Evolutionary conservation across 768 basidiomycete genomes (phyloP), one percentile per base, ranked within the genome.

Genomic region (Tylopilus balloui): DNA sequence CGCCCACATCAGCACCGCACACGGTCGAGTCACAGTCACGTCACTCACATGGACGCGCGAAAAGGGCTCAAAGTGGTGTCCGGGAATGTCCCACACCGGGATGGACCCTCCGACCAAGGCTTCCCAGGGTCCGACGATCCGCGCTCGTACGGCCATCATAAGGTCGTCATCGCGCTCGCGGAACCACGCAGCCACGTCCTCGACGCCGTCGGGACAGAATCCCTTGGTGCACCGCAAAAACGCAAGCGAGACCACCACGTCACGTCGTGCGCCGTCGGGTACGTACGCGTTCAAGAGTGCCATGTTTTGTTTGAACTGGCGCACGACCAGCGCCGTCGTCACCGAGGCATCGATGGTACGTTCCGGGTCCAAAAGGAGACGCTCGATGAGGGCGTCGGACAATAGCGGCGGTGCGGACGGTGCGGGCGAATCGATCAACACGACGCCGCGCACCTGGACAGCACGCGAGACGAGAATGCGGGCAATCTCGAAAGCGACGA

Each of bases 371-470:
- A 66, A 61, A n/a, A 77, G 55, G 21, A 76, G 62, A 43, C 68
- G 62, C n/a, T 78, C 68, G 48, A 89, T 73, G 27, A 86, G 54
- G 0, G 70, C 34, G 31, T 75, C 71, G 7, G 84, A 73, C 28
- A 88, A 71, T 7, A 78, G 72, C 3, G 74, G 70, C 6, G 75
- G 73, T n/a, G 72, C 66, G 9, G 71, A 59, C 0, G 87, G 86
- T 48, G 73, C 69, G 0, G 87, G 84, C 0, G 83, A 73, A 60
- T 88, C 87, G 55, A 89, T 81, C 51, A 87, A 69, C 9, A 87
- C 54, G 37, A 88, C 68, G 0, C 84, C 87, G 43, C 69, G 67
- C 19, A 84, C 78, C 1, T 53, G 42, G 9, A 75, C 55, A 3
- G 76, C 78, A 5, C 59, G 68, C 1, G 42, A 14, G 12, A 12